These are phyloP conservation scores for Bolboschoenoplectus hybrid DNA, from an alignment of 202 grass and related monocot species.

Conservation along the genomic window DNA sequence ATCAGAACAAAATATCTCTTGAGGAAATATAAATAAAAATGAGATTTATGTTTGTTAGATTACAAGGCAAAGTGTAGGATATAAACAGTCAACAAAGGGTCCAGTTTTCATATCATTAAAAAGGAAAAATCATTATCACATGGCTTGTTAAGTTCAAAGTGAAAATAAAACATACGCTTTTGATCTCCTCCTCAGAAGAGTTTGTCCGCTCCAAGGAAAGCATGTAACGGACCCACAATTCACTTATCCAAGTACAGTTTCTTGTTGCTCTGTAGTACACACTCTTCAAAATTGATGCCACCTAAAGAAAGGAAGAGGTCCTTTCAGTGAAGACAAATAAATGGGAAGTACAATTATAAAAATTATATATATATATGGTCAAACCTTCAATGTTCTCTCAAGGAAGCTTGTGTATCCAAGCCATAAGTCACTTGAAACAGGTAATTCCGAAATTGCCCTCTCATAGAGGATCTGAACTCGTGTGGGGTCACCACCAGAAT, in stretches of 20 bases:
- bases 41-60: background rate
- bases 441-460: conserved; percentile 74
- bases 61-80: background rate
- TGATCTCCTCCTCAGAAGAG: conserved; percentile 74
- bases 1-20: background rate
- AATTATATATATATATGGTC: background rate
- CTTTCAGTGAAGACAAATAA: background rate
- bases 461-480: conserved; percentile 93
- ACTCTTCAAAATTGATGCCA: conserved; percentile 69
- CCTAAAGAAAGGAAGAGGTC: conserved; percentile 36
- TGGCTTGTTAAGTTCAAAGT: conserved; percentile 9
- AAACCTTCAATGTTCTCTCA: conserved; percentile 82
- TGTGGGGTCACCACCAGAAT: conserved; percentile 71
- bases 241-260: conserved; percentile 91
- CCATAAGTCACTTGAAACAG: conserved; percentile 85
- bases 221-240: conserved; percentile 72
- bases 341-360: background rate
- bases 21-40: background rate
- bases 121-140: background rate
- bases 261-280: conserved; percentile 83
- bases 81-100: background rate
- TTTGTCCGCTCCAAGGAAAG: conserved; percentile 71
- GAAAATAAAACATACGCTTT: conserved; percentile 55
- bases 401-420: conserved; percentile 74
- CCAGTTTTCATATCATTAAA: background rate